phyloP scores from a whole-genome alignment of 73 alveolate genomes.

The Breviolum minutum region DNA sequence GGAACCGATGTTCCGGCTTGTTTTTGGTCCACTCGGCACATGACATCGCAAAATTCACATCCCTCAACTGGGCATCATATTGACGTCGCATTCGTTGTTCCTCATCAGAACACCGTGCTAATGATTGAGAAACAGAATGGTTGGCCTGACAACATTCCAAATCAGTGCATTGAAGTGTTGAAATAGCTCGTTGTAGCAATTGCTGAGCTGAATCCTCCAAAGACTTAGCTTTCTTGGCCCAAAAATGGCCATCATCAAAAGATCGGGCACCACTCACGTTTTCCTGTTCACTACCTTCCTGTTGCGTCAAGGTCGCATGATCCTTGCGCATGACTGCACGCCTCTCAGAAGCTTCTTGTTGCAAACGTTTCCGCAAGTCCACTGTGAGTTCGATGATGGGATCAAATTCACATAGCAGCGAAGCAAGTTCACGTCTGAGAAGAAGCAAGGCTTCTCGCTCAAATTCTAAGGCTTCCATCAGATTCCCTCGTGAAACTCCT shows the following conservation, averaged over 20 bases:
- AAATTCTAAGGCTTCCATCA: conserved; percentile 50
- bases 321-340: conserved; percentile 44
- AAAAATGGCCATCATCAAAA: not conserved
- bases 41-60: conserved; percentile 62
- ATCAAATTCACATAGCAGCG: not conserved
- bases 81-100: conserved; percentile 38
- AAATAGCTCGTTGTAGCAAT: conserved; percentile 23
- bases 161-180: conserved; percentile 71
- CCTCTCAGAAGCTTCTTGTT: conserved; percentile 40
- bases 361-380: conserved; percentile 1
- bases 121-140: not conserved
- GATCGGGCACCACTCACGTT: not conserved
- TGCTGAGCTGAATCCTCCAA: conserved; percentile 48
- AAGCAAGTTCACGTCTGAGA: conserved; percentile 42
- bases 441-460: conserved; percentile 50
- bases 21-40: conserved; percentile 71
- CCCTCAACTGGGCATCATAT: conserved; percentile 56
- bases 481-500: not conserved
- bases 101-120: conserved; percentile 7
- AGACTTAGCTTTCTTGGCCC: conserved; percentile 37
- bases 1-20: conserved; percentile 29
- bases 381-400: not conserved
- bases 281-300: not conserved
- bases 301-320: not conserved
- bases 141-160: conserved; percentile 57